A percentile compares a stretch with the other conserved stretches of the same genome.
phyloP scores from a whole-genome alignment of 2,329 filamentous ascomycete species.

The Pseudogymnoascus sp. region DNA sequence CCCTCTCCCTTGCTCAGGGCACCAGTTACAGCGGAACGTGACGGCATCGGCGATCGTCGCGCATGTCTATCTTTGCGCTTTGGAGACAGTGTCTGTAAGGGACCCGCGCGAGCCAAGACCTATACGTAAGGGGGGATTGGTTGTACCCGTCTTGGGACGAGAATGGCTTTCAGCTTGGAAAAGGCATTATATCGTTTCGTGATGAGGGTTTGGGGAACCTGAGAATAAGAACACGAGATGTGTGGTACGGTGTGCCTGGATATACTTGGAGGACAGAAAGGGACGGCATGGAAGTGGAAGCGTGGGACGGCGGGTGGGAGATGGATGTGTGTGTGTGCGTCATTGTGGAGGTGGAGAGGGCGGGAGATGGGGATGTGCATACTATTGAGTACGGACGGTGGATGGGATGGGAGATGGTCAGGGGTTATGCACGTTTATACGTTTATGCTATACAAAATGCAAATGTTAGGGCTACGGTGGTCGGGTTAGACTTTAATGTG shows the following conservation, averaged over 20 bases:
- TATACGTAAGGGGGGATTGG: background rate
- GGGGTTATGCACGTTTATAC: background rate
- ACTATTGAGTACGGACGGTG: too few relatives aligned
- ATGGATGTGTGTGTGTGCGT: background rate
- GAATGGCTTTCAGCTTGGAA: background rate
- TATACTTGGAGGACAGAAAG: background rate
- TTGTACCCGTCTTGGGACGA: background rate
- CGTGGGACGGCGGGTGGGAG: background rate
- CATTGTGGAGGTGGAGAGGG: background rate
- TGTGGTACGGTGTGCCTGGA: background rate
- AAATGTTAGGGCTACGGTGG: too few relatives aligned
- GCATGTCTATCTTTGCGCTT: background rate
- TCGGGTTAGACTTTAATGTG: too few relatives aligned
- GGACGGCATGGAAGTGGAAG: background rate
- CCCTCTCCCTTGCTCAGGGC: background rate
- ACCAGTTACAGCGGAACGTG: background rate
- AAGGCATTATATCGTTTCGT: background rate
- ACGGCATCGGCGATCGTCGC: background rate
- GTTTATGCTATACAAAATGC: too few relatives aligned
- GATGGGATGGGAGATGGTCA: background rate
- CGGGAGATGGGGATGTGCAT: background rate
- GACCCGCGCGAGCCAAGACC: background rate
- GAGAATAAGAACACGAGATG: background rate
- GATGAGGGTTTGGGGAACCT: background rate
- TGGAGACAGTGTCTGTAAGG: background rate